These are phyloP conservation scores for Aspergillus novoparasiticus DNA, from an alignment of 2,329 filamentous ascomycete species.

Conservation along the genomic window DNA sequence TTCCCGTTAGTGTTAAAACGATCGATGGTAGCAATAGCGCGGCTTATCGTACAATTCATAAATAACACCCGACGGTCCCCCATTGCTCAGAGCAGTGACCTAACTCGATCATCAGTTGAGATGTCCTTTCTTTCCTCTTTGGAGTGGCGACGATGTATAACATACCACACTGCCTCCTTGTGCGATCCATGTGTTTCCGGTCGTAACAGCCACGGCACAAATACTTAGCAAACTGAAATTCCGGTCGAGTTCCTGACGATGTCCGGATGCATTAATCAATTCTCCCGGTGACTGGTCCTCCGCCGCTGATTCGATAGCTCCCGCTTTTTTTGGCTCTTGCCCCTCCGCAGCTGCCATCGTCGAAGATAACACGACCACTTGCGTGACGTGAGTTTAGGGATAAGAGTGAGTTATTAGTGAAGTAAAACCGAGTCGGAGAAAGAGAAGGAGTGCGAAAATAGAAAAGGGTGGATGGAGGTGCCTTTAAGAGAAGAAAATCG, in stretches of 20 bases:
- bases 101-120: constrained; percentile 13
- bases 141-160: background rate
- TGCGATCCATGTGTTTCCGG: constrained; percentile 68
- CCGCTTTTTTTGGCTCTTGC: constrained; percentile 23
- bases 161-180: constrained; percentile 63
- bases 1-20: constrained; percentile 14
- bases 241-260: constrained; percentile 63
- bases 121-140: background rate
- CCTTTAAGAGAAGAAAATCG: background rate
- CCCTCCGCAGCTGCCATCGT: constrained; percentile 21
- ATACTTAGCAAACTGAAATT: constrained; percentile 65
- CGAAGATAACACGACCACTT: background rate
- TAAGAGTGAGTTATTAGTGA: background rate
- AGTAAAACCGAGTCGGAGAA: background rate
- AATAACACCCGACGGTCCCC: constrained; percentile 62
- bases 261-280: constrained; percentile 65
- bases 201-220: constrained; percentile 62
- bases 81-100: constrained; percentile 60
- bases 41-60: constrained; percentile 57
- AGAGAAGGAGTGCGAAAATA: background rate
- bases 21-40: background rate
- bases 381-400: background rate
- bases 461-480: background rate
- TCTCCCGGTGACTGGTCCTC: constrained; percentile 38
- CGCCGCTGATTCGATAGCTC: constrained; percentile 24